Evolutionary conservation across 1,284 basidiomycete genomes (phyloP).

Genomic region (Tilletiopsis washingtonensis): DNA sequence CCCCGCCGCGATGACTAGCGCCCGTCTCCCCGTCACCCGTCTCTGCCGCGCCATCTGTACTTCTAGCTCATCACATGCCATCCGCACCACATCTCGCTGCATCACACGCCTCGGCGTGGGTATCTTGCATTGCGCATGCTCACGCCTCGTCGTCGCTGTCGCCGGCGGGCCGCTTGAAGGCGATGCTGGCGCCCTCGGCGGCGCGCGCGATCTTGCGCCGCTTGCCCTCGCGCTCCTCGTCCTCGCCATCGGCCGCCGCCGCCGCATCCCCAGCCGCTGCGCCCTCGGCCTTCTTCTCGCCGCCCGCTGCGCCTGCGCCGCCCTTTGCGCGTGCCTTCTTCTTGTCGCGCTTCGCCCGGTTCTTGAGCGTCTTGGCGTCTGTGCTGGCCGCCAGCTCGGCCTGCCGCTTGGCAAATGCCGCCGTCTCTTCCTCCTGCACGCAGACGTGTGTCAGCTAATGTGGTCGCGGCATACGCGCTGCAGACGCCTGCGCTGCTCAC

Average conservation of each 20-base stretch:
- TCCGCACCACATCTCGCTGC: no score
- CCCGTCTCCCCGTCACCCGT: no score
- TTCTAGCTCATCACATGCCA: no score
- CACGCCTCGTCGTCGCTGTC: not conserved
- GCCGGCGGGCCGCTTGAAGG: not conserved
- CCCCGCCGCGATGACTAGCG: no score
- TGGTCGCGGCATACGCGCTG: no score
- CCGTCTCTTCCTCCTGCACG: slow-evolving; percentile 22
- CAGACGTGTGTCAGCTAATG: no score
- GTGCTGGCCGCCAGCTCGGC: slow-evolving; percentile 38
- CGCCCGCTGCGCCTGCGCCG: not conserved
- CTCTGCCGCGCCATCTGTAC: no score
- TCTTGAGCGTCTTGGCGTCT: slow-evolving; percentile 41
- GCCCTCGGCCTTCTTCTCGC: no score
- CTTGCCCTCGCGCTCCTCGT: not conserved
- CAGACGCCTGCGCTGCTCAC: slow-evolving; percentile 56
- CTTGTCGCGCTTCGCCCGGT: slow-evolving; percentile 39
- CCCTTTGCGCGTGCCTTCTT: slow-evolving; percentile 17
- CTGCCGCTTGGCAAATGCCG: slow-evolving; percentile 23
- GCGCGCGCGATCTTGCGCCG: not conserved
- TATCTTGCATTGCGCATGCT: no score
- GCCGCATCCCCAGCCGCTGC: not conserved
- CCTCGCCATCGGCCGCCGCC: not conserved
- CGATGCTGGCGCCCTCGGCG: not conserved
- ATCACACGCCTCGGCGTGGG: no score